Evolutionary conservation across 2,329 filamentous ascomycete genomes (phyloP).

Genomic region (Paramyrothecium roridum): DNA sequence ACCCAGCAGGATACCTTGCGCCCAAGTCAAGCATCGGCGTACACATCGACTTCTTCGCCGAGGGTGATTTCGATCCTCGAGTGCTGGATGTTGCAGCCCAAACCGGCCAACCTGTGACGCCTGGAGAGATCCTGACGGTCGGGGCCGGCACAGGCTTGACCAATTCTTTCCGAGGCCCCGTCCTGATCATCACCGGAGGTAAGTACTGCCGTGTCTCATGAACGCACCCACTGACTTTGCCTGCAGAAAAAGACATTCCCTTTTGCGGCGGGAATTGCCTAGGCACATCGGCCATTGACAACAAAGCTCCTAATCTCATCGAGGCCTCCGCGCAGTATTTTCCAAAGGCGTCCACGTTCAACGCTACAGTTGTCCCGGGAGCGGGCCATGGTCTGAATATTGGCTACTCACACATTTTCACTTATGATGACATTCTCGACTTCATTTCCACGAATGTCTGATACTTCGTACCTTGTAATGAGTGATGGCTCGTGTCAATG

Average conservation of each 20-base stretch:
- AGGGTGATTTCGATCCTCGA: conserved; percentile 51
- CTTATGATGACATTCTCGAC: conserved; percentile 32
- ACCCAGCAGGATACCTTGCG: conserved; percentile 51
- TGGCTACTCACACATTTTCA: conserved; percentile 27
- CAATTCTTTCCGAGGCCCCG: conserved; percentile 48
- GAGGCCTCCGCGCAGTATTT: conserved; percentile 38
- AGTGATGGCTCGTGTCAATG: too few relatives aligned
- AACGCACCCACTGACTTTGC: neutral
- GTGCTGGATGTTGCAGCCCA: conserved; percentile 43
- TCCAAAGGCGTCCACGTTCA: conserved; percentile 43
- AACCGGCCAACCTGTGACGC: conserved; percentile 53
- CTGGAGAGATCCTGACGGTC: conserved; percentile 58
- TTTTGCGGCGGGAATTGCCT: conserved; percentile 63
- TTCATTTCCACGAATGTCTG: conserved; percentile 21
- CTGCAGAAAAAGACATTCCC: conserved; percentile 41
- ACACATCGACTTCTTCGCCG: conserved; percentile 50
- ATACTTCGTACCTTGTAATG: too few relatives aligned
- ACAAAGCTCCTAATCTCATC: conserved; percentile 37
- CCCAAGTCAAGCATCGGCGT: conserved; percentile 41
- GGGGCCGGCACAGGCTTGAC: conserved; percentile 28
- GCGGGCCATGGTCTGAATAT: conserved; percentile 51
- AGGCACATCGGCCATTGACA: conserved; percentile 32
- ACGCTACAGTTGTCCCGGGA: conserved; percentile 49
- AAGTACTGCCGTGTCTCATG: conserved; percentile 9
- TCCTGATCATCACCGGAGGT: conserved; percentile 57